These are phyloP conservation scores for Apiospora malaysiana DNA, from an alignment of 2,329 filamentous ascomycete genomes.

Conservation along the genomic window DNA sequence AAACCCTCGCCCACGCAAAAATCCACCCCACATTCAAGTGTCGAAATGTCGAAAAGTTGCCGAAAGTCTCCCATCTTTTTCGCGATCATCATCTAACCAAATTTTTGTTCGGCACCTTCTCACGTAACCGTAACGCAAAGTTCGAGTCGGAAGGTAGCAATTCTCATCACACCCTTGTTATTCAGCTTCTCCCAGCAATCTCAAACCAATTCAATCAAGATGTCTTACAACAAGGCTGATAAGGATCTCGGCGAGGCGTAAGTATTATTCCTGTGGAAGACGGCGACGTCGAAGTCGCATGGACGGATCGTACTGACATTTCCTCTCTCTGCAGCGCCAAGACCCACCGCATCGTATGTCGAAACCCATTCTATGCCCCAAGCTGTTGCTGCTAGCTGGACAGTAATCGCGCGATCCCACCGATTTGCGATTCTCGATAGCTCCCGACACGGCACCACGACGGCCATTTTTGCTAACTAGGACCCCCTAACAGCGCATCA, in stretches of 20 bases:
- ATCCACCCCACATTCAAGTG: slow-evolving; percentile 21
- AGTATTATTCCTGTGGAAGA: neutral
- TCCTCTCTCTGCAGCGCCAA: slow-evolving; percentile 42
- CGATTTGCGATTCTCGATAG: neutral
- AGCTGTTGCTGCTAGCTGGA: neutral
- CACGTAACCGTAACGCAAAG: slow-evolving; percentile 77
- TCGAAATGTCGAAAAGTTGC: slow-evolving; percentile 18
- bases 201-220: slow-evolving; percentile 51
- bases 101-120: slow-evolving; percentile 57
- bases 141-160: slow-evolving; percentile 80
- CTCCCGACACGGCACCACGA: neutral
- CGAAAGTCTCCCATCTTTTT: slow-evolving; percentile 4
- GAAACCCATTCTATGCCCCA: neutral
- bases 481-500: slow-evolving; percentile 70
- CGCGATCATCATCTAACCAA: slow-evolving; percentile 15
- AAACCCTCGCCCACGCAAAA: slow-evolving; percentile 20
- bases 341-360: slow-evolving; percentile 52
- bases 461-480: neutral
- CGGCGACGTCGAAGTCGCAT: neutral
- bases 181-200: slow-evolving; percentile 9
- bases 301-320: neutral
- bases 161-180: slow-evolving; percentile 29
- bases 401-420: slow-evolving; percentile 27
- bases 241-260: slow-evolving; percentile 86
- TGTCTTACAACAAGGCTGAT: slow-evolving; percentile 95